These are phyloP conservation scores for Blastocystis sp. DNA, from an alignment of 352 stramenopile genomes.

Conservation along the genomic window DNA sequence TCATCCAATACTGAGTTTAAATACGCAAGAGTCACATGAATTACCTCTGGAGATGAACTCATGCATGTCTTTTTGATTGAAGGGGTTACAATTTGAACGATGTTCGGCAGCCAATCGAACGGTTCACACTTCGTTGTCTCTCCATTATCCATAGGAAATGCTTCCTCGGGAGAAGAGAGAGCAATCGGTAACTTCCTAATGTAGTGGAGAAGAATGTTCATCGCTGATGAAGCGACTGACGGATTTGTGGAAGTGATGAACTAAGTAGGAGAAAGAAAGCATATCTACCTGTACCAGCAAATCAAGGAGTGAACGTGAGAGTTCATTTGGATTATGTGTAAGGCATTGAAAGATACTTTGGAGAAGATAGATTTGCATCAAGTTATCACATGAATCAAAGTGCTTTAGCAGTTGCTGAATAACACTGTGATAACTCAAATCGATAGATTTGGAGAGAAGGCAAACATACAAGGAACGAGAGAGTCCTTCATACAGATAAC, in stretches of 20 bases:
- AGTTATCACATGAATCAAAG: background rate
- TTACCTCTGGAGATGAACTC: background rate
- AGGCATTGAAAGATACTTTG: background rate
- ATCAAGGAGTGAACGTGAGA: background rate
- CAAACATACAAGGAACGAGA: background rate
- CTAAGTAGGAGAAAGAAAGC: background rate
- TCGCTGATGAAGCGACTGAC: background rate
- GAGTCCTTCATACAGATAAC: background rate
- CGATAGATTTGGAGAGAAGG: background rate
- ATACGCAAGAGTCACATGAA: background rate
- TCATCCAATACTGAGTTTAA: background rate
- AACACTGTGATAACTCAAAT: background rate
- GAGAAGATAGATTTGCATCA: background rate
- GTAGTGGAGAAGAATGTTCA: background rate
- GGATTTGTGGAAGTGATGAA: background rate
- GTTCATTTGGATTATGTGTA: background rate
- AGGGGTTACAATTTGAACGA: background rate
- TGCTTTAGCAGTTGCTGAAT: background rate
- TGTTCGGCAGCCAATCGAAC: constrained; percentile 9
- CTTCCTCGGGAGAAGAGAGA: background rate
- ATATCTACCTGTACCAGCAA: background rate
- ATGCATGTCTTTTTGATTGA: background rate
- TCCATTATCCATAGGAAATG: background rate
- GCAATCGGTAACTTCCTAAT: background rate
- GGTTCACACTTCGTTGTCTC: background rate